Evolutionary conservation across 1,139 yeast species (phyloP), one percentile per base, ranked within the genome.

Genomic region (Hanseniaspora gamundiae): DNA sequence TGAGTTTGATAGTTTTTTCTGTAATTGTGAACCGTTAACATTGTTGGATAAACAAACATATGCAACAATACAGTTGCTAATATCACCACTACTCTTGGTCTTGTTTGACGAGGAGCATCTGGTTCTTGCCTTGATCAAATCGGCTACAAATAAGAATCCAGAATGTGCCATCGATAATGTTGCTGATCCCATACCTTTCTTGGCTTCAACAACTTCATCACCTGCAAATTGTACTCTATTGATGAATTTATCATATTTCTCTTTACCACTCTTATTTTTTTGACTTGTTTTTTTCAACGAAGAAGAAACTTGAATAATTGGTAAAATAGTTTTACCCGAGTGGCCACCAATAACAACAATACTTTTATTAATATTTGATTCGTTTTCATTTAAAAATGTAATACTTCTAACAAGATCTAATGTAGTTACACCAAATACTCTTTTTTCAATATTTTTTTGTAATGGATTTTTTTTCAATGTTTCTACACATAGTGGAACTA

Each of bases 91-190:
- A n/a, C 49, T 48, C 17, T 42, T 41, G 5, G 36, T 11, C 38
- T 48, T 22, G 17, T 8, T 24, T 16, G n/a, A 10, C 17, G 31
- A 21, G 14, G 27, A 19, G 19, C 38, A 16, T 35, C 9, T 49
- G 39, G 8, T 33, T 69, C 16, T 63, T 2, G 80, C 73, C 43
- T 61, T 60, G 45, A 76, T 60, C 27, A 77, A 65, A 40, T 65
- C 62, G 49, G 71, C 74, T 26, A 81, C 76, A 62, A 80, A 80
- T 51, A 79, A 68, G 63, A 76, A 78, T 35, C 85, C 88, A 26
- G 87, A 86, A 53, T 72, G 74, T 16, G 87, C 86, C 88, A 80
- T 80, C 1, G 84, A 77, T 52, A 80, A 69, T 14, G 88, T 80
- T 24, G 87, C 88, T 8, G 85, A 78, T 9, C 88, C 88, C 35